Conservation (phyloP, 805 yeast species). For the Tanozyma kutaoensis region DNA sequence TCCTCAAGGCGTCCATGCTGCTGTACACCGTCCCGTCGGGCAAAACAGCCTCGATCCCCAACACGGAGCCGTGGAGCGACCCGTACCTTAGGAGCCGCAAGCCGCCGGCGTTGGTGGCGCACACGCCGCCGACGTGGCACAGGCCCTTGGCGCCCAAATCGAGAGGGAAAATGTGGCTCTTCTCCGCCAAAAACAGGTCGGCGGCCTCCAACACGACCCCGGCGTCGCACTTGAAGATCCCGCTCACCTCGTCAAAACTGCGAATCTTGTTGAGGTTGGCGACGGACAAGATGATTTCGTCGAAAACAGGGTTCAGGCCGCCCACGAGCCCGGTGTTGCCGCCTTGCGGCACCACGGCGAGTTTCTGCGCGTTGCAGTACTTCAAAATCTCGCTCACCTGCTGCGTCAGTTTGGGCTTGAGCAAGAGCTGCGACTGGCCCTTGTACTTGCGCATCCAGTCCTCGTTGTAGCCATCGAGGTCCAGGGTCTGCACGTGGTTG, state of each 20-base stretch:
- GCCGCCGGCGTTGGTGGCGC: constrained; percentile 96
- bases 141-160: constrained; percentile 96
- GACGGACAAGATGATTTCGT: constrained; percentile 69
- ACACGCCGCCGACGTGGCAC: constrained; percentile 90
- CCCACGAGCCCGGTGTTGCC: constrained; percentile 96
- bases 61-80: constrained; percentile 80
- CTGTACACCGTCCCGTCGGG: constrained; percentile 76
- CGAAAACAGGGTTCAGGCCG: constrained; percentile 86
- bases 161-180: constrained; percentile 85
- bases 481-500: constrained; percentile 34
- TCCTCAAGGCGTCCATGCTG: constrained; percentile 75
- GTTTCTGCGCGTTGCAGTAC: constrained; percentile 62
- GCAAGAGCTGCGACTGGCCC: constrained; percentile 73
- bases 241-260: constrained; percentile 69
- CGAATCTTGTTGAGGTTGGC: constrained; percentile 64
- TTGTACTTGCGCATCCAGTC: constrained; percentile 92
- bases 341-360: constrained; percentile 93
- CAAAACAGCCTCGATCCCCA: constrained; percentile 87
- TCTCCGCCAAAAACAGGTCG: constrained; percentile 60
- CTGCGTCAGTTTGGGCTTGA: constrained; percentile 71
- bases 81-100: constrained; percentile 79
- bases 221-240: constrained; percentile 80
- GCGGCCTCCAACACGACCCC: constrained; percentile 84
- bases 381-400: constrained; percentile 66
- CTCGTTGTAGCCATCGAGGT: too few relatives aligned